Evolutionary conservation across 805 yeast species (phyloP).

Genomic region (Candida ascalaphidarum): DNA sequence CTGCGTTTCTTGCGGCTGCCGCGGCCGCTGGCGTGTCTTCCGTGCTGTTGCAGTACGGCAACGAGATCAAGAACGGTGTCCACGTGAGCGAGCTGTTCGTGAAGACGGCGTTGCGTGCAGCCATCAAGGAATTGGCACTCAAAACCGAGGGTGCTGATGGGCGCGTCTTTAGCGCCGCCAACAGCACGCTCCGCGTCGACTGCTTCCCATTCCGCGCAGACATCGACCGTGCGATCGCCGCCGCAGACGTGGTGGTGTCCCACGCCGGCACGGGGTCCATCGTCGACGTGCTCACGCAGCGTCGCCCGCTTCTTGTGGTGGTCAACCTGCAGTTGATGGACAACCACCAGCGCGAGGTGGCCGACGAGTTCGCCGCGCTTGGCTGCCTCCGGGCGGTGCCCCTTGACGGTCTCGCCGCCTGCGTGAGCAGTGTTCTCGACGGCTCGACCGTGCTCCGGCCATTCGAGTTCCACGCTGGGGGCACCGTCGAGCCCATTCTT

Average conservation of each 20-base stretch:
- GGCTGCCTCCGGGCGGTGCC: no score
- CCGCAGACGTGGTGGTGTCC: constrained; percentile 59
- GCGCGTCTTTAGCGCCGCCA: no score
- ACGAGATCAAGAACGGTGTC: constrained; percentile 12
- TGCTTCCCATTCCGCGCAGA: constrained; percentile 20
- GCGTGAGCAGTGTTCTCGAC: no score
- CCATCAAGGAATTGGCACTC: constrained; percentile 1
- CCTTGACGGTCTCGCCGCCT: no score
- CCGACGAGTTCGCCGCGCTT: constrained; percentile 18
- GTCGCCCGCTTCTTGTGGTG: constrained; percentile 58
- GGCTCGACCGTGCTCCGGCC: no score
- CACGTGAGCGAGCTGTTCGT: background rate
- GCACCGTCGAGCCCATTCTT: no score
- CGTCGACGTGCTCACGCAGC: constrained; percentile 56
- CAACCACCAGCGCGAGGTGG: constrained; percentile 78
- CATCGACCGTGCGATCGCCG: constrained; percentile 25
- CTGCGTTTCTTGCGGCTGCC: constrained; percentile 26
- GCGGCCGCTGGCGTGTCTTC: constrained; percentile 22
- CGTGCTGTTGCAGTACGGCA: constrained; percentile 57
- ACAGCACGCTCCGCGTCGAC: constrained; percentile 6
- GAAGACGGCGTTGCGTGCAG: constrained; percentile 1
- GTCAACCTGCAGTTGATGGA: constrained; percentile 71
- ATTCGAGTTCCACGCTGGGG: no score
- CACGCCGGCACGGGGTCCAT: constrained; percentile 95
- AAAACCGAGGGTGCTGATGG: no score